Evolutionary conservation across 345 rosid species (phyloP).

Genomic region (Adansonia digitata): DNA sequence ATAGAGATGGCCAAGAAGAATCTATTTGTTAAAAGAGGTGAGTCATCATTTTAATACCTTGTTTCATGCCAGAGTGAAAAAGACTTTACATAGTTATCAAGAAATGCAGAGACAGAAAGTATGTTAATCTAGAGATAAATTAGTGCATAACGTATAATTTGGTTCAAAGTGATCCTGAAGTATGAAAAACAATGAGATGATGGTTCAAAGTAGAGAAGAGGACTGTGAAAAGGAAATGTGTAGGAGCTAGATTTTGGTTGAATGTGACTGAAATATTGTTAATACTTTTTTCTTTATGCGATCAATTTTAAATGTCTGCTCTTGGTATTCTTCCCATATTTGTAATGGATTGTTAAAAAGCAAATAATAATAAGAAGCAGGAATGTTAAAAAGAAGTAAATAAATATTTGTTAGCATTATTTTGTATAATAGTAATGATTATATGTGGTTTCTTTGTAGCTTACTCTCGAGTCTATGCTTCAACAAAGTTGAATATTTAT

Average conservation of each 20-base stretch:
- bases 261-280: not conserved
- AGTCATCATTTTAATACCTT: not conserved
- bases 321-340: not conserved
- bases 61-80: not conserved
- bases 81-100: not conserved
- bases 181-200: not conserved
- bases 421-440: not conserved
- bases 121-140: not conserved
- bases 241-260: not conserved
- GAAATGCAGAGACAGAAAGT: not conserved
- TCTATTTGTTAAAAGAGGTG: slow-evolving; percentile 95
- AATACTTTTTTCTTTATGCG: not conserved
- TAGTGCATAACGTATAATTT: not conserved
- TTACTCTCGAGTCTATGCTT: not conserved
- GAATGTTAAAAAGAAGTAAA: not conserved
- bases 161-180: not conserved
- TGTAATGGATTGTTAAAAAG: not conserved
- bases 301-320: not conserved
- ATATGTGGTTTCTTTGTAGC: not conserved
- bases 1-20: slow-evolving; percentile 99
- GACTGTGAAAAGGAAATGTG: not conserved
- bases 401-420: not conserved
- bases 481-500: not conserved
- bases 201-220: not conserved
- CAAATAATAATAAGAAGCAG: not conserved